A percentile compares a stretch with the other conserved stretches of the same genome.
phyloP scores from a whole-genome alignment of 129 eudicot species.

The Sambucus nigra region DNA sequence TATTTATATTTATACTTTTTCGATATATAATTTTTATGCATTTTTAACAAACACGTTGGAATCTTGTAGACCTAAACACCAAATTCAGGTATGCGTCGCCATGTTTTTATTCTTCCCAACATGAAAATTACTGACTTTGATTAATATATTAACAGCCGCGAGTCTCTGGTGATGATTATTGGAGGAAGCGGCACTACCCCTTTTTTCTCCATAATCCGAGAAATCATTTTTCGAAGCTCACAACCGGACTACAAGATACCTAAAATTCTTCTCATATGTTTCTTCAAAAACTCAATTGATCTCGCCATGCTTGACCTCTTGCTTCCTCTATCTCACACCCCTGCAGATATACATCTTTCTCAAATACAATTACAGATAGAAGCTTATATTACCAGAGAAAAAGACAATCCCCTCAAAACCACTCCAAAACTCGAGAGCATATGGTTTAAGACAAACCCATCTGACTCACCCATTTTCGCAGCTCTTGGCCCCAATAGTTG shows the following conservation, averaged over 20 bases:
- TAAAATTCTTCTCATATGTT: constrained; percentile 34
- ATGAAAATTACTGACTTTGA: too few relatives aligned
- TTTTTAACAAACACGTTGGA: too few relatives aligned
- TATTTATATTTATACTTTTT: too few relatives aligned
- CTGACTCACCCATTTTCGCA: constrained; percentile 38
- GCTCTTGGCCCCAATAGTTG: constrained; percentile 53
- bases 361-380: too few relatives aligned
- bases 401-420: constrained; percentile 22
- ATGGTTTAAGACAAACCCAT: constrained; percentile 42
- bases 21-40: too few relatives aligned
- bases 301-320: constrained; percentile 62
- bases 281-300: constrained; percentile 43
- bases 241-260: constrained; percentile 31
- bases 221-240: constrained; percentile 29
- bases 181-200: too few relatives aligned
- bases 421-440: constrained; percentile 26
- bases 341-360: constrained; percentile 12
- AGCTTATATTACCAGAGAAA: constrained; percentile 54
- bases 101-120: too few relatives aligned
- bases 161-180: constrained; percentile 47
- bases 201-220: constrained; percentile 60
- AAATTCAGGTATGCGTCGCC: too few relatives aligned
- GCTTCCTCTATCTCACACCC: constrained; percentile 34
- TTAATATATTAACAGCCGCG: too few relatives aligned
- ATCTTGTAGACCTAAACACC: too few relatives aligned